Base-by-base conservation (phyloP, 805 yeast genomes). In the Jamesozyma piceae region DNA sequence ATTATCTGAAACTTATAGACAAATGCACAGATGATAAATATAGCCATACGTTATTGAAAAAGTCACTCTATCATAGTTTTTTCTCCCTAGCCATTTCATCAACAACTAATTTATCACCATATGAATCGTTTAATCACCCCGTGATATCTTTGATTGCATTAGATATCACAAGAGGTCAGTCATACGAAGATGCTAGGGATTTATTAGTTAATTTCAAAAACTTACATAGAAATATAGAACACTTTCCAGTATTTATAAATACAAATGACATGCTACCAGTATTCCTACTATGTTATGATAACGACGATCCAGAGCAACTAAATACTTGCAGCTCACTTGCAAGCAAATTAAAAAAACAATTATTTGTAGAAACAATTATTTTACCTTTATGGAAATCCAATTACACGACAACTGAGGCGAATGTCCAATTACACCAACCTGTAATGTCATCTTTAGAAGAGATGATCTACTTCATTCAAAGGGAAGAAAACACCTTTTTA, bases 101-200 rank as follows among this genome's bases (percentile, higher is more conserved):
- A 3, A 69, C 82, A 11, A 71, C 75, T 13, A 71, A 72, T 6
- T 63, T 84, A 8, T 77, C 85, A 2, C 79, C 90, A 2, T 86
- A 84, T 57, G 97, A 90, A 60, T 80, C 87, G 4, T 79, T 88
- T 59, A 80, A 83, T 50, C 96, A 89, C 57, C 97, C 97, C 0
- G 74, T 87, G 2, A 73, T 85, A 2, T 82, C 88, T 34, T 57
- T 90, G 13, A 70, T 87, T 39, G 79, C 80, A 1, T 67, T 87
- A 3, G 75, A 85, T 43, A 46, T 60, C 20, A 44, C 54, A 14
- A 43, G 41, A 26, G 55, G 53, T 2, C 56, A 60, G 44, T 48
- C 46, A 13, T 59, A 75, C 27, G 78, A 74, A 11, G 61, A 64
- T n/a, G 78, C 92, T 4, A 70, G 82, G 40, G 73, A 72, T 17